A percentile compares a stretch with the other conserved stretches of the same genome.
These are phyloP conservation scores for Aspergillus bridgeri DNA, from an alignment of 495 filamentous ascomycete genomes.

Conservation along the genomic window DNA sequence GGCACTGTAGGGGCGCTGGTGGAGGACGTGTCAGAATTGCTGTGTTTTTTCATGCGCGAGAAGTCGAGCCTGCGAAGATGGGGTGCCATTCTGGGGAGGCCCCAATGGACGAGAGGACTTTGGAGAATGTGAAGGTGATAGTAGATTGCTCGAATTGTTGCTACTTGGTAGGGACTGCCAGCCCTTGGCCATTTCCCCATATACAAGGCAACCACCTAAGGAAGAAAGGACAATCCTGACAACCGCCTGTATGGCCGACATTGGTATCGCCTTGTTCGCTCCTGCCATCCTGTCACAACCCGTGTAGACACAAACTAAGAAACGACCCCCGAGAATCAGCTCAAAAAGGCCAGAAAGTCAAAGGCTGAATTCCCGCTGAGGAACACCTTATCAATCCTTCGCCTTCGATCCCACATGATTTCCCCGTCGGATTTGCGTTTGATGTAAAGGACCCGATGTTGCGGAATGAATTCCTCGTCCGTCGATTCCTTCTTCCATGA, in stretches of 20 bases:
- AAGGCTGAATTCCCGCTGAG: conserved; percentile 52
- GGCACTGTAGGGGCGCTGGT: conserved; percentile 18
- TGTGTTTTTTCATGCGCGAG: conserved; percentile 16
- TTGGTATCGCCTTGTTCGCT: neutral
- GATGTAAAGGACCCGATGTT: conserved; percentile 75
- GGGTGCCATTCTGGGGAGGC: conserved; percentile 10
- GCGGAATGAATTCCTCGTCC: conserved; percentile 81
- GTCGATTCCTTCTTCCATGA: conserved; percentile 73
- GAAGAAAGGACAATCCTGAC: neutral
- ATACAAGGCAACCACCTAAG: neutral
- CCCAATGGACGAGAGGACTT: neutral
- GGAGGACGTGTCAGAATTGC: conserved; percentile 17
- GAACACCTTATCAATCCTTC: conserved; percentile 56
- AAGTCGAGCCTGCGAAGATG: conserved; percentile 18
- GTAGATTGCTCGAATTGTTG: neutral
- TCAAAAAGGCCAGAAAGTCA: conserved; percentile 32
- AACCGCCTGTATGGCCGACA: too few species aligned
- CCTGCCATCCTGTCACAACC: neutral
- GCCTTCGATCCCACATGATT: conserved; percentile 54
- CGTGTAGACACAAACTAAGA: neutral
- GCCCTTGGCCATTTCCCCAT: neutral
- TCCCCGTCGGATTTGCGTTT: conserved; percentile 48
- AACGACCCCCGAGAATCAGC: neutral
- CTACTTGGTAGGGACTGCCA: neutral
- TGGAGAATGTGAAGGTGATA: too few species aligned